phyloP scores from a whole-genome alignment of 1,139 yeast species.

The Debaryomyces psychrophilus region DNA sequence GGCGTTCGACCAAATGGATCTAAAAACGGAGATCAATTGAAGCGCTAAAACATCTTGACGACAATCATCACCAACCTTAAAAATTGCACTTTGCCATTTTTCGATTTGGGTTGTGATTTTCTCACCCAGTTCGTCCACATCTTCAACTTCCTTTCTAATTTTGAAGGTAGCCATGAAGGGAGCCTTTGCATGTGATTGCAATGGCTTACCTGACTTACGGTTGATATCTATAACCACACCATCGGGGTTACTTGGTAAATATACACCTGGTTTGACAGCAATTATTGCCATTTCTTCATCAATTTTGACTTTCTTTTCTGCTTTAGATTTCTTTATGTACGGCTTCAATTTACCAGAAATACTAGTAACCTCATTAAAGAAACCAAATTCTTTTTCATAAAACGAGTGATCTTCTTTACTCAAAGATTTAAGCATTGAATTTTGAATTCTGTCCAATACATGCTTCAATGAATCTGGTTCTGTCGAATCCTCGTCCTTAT shows the following conservation, averaged over 20 bases:
- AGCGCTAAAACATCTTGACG: constrained; percentile 95
- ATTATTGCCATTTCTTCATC: constrained; percentile 94
- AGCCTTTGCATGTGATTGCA: constrained; percentile 98
- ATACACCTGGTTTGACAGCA: constrained; percentile 79
- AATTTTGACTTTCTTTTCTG: constrained; percentile 93
- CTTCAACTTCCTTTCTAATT: constrained; percentile 61
- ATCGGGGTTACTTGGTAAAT: constrained; percentile 95
- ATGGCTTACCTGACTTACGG: constrained; percentile 90
- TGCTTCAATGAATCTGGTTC: constrained; percentile 87
- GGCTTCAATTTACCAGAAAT: constrained; percentile 96
- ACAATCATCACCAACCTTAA: constrained; percentile 99
- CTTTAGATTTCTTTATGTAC: constrained; percentile 87
- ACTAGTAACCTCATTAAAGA: constrained; percentile 88
- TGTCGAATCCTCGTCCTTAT: constrained; percentile 82
- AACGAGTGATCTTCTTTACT: constrained; percentile 61
- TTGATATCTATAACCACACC: constrained; percentile 92
- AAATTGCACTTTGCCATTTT: constrained; percentile 92
- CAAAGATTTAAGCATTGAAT: constrained; percentile 66
- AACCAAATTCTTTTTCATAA: constrained; percentile 82
- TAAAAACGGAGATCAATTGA: constrained; percentile 87
- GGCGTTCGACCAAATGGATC: constrained; percentile 84
- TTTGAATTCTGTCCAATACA: constrained; percentile 70
- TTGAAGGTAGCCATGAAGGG: constrained; percentile 97
- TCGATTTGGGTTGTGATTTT: constrained; percentile 44
- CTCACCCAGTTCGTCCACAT: constrained; percentile 48